Base-by-base conservation (phyloP, 179 eudicot species). In the Silene vulgaris region DNA sequence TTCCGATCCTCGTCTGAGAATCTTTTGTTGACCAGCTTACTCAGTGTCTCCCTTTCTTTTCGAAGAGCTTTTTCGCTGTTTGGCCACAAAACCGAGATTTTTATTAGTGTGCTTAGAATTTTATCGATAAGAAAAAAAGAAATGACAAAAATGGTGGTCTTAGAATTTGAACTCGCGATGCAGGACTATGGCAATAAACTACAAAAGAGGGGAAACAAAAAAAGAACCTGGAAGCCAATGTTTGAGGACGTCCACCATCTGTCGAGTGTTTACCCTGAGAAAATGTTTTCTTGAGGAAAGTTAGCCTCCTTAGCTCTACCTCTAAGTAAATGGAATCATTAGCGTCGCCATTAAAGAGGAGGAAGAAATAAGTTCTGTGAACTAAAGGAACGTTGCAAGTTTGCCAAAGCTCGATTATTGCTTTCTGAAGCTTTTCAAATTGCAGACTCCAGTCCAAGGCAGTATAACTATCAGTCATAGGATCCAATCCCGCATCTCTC, bases 351-450 rank as follows among this genome's bases (percentile, higher is more conserved):
- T 81, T 87, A 70, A 93, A 86, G 23, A 93, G 90, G 79, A 93
- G 83, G 84, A 93, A 83, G 85, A 93, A 93, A 78, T 93, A 93
- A 77, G 98, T 93, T 76, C 98, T 80, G 77, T 93, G 97, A 76
- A 91, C 87, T 82, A 93, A 76, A 13, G 98, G 88, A 71, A 91
- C 87, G 79, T 87, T 86, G 85, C 98, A 93, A 37, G 83, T 75
- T 75, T 88, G 85, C 98, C 98, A 93, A 28, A 89, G 93, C 78
- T 85, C 93, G 63, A 93, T 74, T 67, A 93, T 88, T 62, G 76
- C 65, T 85, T 80, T 84, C 72, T 80, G 89, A 80, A 82, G 82
- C 83, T 81, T 88, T 75, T 83, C 88, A 75, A 93, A 91, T 65
- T 85, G 85, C 66, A 78, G 65, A 50, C 83, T 84, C 95, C 92